These are phyloP conservation scores for Vitis cinerea DNA, from an alignment of 164 flowering plant species.

Conservation along the genomic window DNA sequence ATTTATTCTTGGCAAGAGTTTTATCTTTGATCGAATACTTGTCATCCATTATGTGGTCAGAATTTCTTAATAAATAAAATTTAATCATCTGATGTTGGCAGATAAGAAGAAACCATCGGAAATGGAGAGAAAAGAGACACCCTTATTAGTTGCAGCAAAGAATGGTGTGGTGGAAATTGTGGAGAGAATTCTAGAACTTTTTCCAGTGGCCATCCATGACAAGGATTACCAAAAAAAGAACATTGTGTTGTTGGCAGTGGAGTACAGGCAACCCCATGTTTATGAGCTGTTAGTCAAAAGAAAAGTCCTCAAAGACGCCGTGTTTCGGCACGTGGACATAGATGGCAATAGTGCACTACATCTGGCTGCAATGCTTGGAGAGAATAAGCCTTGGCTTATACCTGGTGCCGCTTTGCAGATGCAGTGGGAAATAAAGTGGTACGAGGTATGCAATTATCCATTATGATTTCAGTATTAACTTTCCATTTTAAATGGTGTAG, in stretches of 20 bases:
- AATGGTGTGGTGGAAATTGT: too few relatives aligned
- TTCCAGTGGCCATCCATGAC: conserved; percentile 2
- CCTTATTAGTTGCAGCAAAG: conserved; percentile 1
- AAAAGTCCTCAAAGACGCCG: not conserved
- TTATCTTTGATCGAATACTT: not conserved
- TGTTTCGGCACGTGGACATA: not conserved
- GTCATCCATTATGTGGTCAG: not conserved
- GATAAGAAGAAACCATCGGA: not conserved
- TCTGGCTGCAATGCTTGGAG: not conserved
- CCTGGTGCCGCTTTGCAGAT: not conserved
- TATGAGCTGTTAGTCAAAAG: not conserved
- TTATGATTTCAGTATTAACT: too few relatives aligned
- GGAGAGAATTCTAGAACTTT: too few relatives aligned
- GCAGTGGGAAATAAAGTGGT: not conserved
- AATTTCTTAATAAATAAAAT: too few relatives aligned
- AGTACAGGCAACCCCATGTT: conserved; percentile 3
- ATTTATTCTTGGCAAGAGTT: too few relatives aligned
- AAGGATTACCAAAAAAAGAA: not conserved
- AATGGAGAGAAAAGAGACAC: not conserved
- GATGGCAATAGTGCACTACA: conserved; percentile 5
- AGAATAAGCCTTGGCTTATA: not conserved
- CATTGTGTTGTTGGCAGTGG: not conserved
- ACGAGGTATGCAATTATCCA: not conserved
- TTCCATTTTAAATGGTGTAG: too few relatives aligned
- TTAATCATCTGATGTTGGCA: not conserved